Conservation (phyloP, 768 basidiomycete species). For the Termitomyces sp. region DNA sequence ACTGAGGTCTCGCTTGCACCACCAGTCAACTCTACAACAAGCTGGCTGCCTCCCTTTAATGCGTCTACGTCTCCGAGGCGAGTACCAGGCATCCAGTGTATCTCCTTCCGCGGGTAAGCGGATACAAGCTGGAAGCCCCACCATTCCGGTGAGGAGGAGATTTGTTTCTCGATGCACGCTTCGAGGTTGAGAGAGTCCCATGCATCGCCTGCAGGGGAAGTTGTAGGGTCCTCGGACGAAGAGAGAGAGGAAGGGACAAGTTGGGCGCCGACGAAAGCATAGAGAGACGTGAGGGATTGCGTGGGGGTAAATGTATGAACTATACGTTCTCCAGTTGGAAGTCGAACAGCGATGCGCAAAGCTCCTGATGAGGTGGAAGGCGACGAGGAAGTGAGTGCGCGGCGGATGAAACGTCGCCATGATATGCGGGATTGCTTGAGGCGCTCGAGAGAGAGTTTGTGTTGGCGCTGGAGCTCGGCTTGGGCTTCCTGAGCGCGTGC, state of each 20-base stretch:
- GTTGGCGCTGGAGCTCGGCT: slow-evolving; percentile 17
- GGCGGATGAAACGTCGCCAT: slow-evolving; percentile 45
- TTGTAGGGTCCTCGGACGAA: slow-evolving; percentile 33
- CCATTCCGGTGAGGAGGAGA: slow-evolving; percentile 30
- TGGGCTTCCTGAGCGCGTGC: slow-evolving; percentile 19
- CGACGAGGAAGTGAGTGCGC: slow-evolving; percentile 21
- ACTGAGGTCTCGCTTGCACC: neutral
- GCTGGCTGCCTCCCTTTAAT: slow-evolving; percentile 44
- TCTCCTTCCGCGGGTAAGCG: slow-evolving; percentile 65
- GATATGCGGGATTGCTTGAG: slow-evolving; percentile 6
- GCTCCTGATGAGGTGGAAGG: neutral
- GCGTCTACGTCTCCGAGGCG: slow-evolving; percentile 40
- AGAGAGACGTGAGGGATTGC: slow-evolving; percentile 57
- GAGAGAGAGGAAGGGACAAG: slow-evolving; percentile 37
- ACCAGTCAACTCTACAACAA: neutral
- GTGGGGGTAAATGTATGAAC: slow-evolving; percentile 47
- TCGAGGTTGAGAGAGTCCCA: slow-evolving; percentile 30
- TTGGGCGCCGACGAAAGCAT: slow-evolving; percentile 66
- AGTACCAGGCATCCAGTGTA: slow-evolving; percentile 39
- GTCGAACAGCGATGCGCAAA: slow-evolving; percentile 1
- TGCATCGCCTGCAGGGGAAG: slow-evolving; percentile 33
- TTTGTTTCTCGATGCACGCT: slow-evolving; percentile 22
- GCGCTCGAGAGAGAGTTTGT: neutral
- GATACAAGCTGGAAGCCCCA: slow-evolving; percentile 70
- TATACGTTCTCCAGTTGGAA: slow-evolving; percentile 42